phyloP scores from a whole-genome alignment of 108 stramenopile species.

The Epithemia pelagica region DNA sequence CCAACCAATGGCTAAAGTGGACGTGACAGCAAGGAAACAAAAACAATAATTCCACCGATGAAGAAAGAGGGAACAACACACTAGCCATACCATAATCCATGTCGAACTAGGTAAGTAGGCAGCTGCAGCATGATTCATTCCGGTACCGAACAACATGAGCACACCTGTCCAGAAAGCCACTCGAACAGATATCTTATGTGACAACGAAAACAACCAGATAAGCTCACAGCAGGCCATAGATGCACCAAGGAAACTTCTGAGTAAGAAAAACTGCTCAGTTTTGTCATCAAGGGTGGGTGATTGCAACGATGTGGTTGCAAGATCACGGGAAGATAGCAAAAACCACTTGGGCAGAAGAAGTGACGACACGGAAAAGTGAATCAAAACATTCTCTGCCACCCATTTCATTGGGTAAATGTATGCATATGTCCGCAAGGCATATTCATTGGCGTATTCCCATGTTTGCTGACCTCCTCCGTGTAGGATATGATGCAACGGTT shows the following conservation, averaged over 20 bases:
- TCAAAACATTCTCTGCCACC: neutral
- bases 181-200: slow-evolving; percentile 1
- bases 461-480: slow-evolving; percentile 75
- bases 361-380: neutral
- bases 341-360: neutral
- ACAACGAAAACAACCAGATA: slow-evolving; percentile 24
- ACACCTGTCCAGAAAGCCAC: slow-evolving; percentile 35
- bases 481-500: slow-evolving; percentile 88
- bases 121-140: slow-evolving; percentile 10
- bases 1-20: slow-evolving; percentile 88
- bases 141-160: slow-evolving; percentile 43
- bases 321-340: neutral
- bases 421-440: slow-evolving; percentile 90
- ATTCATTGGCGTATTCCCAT: slow-evolving; percentile 94
- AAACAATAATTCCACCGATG: slow-evolving; percentile 31
- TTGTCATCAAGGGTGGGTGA: slow-evolving; percentile 9
- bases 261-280: slow-evolving; percentile 33
- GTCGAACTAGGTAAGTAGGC: slow-evolving; percentile 11
- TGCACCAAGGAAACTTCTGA: slow-evolving; percentile 40
- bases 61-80: slow-evolving; percentile 38
- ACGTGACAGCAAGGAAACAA: slow-evolving; percentile 57
- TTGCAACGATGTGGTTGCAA: neutral
- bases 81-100: slow-evolving; percentile 68
- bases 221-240: slow-evolving; percentile 32
- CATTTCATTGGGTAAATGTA: slow-evolving; percentile 54